A percentile compares a stretch with the other conserved stretches of the same genome.
phyloP scores from a whole-genome alignment of 163 green algal genomes.

The Volvox carteri region DNA sequence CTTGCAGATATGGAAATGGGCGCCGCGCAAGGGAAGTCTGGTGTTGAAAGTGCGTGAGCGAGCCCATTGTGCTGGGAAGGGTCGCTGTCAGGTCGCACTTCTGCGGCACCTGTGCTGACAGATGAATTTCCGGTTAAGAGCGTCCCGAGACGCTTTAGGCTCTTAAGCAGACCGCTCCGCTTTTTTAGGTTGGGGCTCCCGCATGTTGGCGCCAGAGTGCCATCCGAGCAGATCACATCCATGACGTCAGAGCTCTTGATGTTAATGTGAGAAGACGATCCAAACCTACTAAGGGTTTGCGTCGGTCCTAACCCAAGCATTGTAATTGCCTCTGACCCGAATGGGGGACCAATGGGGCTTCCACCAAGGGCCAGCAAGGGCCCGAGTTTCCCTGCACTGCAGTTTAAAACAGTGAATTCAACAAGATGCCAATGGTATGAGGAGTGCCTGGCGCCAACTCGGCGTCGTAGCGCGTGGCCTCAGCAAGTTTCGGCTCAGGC shows the following conservation, averaged over 20 bases:
- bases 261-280: conserved; percentile 1
- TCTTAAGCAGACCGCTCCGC: background rate
- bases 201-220: background rate
- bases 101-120: background rate
- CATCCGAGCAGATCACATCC: conserved; percentile 9
- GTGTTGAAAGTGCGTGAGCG: background rate
- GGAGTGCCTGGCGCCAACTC: too few relatives aligned
- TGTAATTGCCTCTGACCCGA: background rate
- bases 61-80: background rate
- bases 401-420: background rate
- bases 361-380: background rate
- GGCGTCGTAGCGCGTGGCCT: too few relatives aligned
- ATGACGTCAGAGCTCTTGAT: conserved; percentile 2
- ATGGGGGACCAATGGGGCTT: conserved; percentile 6
- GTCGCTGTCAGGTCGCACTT: conserved; percentile 3
- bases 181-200: conserved; percentile 19
- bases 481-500: too few relatives aligned
- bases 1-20: conserved; percentile 16
- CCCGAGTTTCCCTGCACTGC: background rate
- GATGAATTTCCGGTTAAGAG: conserved; percentile 16
- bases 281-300: conserved; percentile 25
- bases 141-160: background rate
- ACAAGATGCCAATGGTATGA: background rate
- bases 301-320: conserved; percentile 28
- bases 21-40: background rate